These are phyloP conservation scores for Botrytis fabae DNA, from an alignment of 2,329 filamentous ascomycete species.

Conservation along the genomic window DNA sequence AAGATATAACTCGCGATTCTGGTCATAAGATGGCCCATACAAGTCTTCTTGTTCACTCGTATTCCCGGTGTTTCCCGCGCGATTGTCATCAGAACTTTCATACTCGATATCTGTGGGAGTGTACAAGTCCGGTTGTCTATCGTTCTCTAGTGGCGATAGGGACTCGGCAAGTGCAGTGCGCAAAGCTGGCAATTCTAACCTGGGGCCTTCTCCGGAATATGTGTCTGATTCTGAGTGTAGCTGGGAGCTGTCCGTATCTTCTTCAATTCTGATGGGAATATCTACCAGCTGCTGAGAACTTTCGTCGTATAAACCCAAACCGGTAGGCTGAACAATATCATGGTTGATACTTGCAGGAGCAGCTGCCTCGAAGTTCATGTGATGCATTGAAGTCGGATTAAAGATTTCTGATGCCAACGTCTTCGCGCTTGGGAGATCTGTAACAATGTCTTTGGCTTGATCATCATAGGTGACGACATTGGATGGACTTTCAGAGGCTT, in stretches of 20 bases:
- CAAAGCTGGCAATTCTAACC: conserved; percentile 33
- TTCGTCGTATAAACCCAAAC: conserved; percentile 4
- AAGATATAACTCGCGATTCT: conserved; percentile 26
- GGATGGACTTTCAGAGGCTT: conserved; percentile 10
- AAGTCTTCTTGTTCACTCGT: conserved; percentile 27
- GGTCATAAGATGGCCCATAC: conserved; percentile 30
- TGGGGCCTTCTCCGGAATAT: conserved; percentile 25
- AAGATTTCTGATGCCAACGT: background rate
- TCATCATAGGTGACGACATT: background rate
- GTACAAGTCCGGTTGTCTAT: conserved; percentile 31
- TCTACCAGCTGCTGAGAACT: conserved; percentile 7
- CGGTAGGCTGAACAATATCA: background rate
- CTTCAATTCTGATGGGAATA: conserved; percentile 18
- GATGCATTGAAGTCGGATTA: background rate
- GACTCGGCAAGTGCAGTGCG: conserved; percentile 34
- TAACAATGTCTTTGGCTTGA: background rate
- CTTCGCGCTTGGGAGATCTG: background rate
- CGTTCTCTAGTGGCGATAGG: conserved; percentile 28
- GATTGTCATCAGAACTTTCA: conserved; percentile 37
- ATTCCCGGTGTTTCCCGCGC: conserved; percentile 23
- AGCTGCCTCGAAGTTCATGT: background rate
- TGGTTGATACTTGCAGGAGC: background rate
- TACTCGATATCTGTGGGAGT: conserved; percentile 41
- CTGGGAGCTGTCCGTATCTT: background rate
- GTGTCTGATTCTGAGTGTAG: background rate